A percentile compares a stretch with the other conserved stretches of the same genome.
These are phyloP conservation scores for Colletotrichum sojae DNA, from an alignment of 2,329 filamentous ascomycete species.

Conservation along the genomic window DNA sequence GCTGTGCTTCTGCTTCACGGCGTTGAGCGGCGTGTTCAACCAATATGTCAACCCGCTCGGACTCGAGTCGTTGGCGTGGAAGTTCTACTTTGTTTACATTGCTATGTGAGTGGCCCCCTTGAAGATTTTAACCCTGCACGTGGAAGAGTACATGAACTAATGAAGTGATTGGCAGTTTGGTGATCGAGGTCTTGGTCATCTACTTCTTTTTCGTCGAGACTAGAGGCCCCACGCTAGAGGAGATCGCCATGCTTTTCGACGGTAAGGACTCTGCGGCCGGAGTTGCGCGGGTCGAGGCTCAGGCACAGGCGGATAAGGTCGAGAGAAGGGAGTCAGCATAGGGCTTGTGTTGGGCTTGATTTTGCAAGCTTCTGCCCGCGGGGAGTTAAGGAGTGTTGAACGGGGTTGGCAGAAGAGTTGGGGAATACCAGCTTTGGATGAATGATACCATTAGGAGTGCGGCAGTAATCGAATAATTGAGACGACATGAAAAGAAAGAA, in stretches of 20 bases:
- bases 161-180: constrained; percentile 36
- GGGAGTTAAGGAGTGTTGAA: neutral
- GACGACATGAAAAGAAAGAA: too few species aligned
- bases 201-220: constrained; percentile 63
- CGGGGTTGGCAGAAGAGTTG: neutral
- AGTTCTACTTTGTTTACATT: constrained; percentile 61
- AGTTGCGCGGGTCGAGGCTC: constrained; percentile 26
- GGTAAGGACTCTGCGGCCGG: constrained; percentile 30
- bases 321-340: constrained; percentile 24
- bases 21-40: constrained; percentile 53
- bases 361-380: neutral
- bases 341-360: neutral
- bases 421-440: too few species aligned
- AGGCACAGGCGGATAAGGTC: constrained; percentile 13
- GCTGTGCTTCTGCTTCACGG: constrained; percentile 42
- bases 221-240: constrained; percentile 67
- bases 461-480: too few species aligned
- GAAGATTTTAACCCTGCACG: neutral
- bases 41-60: constrained; percentile 59
- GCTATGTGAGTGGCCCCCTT: constrained; percentile 40
- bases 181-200: constrained; percentile 53
- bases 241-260: constrained; percentile 47
- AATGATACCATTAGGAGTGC: too few species aligned
- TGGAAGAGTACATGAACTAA: neutral
- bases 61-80: constrained; percentile 57